Evolutionary conservation across 306 rosid genomes (phyloP).

Genomic region (Cicer cuneatum): DNA sequence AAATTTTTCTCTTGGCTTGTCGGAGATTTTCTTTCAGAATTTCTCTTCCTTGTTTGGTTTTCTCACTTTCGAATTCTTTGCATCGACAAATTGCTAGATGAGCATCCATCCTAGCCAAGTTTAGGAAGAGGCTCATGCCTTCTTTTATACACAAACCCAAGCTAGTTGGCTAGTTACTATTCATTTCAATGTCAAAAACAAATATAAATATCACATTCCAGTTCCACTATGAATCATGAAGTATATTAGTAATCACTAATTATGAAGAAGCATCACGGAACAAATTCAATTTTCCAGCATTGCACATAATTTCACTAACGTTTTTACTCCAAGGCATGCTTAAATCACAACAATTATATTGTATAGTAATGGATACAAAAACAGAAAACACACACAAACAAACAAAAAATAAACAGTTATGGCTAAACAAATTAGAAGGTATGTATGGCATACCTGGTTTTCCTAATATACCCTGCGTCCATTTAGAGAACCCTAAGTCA

Average conservation of each 20-base stretch:
- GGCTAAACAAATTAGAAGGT: too few species aligned
- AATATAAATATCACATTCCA: neutral
- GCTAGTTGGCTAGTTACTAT: neutral
- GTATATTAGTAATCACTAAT: neutral
- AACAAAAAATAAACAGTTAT: too few species aligned
- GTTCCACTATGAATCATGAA: constrained; percentile 1
- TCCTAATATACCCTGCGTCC: constrained; percentile 69
- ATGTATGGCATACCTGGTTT: constrained; percentile 66
- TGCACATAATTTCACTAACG: neutral
- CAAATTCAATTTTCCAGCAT: constrained; percentile 24
- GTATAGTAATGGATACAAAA: neutral
- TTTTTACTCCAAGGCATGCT: neutral
- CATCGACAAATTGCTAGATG: neutral
- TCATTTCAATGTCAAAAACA: neutral
- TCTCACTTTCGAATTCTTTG: neutral
- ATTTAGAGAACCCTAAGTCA: constrained; percentile 89
- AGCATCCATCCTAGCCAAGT: neutral
- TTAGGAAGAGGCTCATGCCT: neutral
- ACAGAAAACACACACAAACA: too few species aligned
- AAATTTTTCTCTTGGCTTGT: neutral
- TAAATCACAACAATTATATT: neutral
- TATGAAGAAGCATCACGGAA: constrained; percentile 1
- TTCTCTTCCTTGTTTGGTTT: too few species aligned
- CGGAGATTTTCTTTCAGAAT: neutral
- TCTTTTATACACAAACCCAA: neutral